These are phyloP conservation scores for Leccinum obscurum DNA, from an alignment of 768 basidiomycete species.

Conservation along the genomic window DNA sequence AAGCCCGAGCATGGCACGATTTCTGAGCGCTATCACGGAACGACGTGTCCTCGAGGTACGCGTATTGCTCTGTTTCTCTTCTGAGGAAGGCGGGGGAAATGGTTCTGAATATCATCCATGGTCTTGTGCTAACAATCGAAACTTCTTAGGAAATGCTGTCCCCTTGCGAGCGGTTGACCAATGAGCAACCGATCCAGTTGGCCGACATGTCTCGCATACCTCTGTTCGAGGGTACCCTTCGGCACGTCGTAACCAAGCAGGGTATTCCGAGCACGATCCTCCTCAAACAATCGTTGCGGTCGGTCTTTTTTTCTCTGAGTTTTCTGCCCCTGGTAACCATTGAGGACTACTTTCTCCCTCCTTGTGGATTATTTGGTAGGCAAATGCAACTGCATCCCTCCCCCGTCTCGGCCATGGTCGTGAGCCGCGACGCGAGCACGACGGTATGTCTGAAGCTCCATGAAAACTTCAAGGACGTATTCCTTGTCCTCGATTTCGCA, in stretches of 20 bases:
- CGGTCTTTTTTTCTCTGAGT: not conserved
- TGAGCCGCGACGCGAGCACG: constrained; percentile 65
- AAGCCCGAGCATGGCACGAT: constrained; percentile 6
- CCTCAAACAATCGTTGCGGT: constrained; percentile 34
- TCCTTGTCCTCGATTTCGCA: constrained; percentile 63
- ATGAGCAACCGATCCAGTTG: constrained; percentile 45
- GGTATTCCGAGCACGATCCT: constrained; percentile 36
- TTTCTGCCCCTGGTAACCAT: not conserved
- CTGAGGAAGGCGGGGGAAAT: not conserved
- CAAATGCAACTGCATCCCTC: constrained; percentile 21
- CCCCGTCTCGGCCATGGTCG: constrained; percentile 40
- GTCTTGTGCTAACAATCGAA: constrained; percentile 3
- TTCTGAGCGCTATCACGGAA: constrained; percentile 16
- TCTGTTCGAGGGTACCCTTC: constrained; percentile 44
- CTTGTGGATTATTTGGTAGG: constrained; percentile 15
- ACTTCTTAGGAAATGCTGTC: constrained; percentile 47
- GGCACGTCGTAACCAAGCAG: constrained; percentile 36
- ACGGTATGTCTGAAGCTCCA: constrained; percentile 46
- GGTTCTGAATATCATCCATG: not conserved
- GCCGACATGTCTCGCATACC: constrained; percentile 52
- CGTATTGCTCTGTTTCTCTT: not conserved
- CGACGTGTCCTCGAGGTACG: constrained; percentile 24
- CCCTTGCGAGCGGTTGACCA: constrained; percentile 52
- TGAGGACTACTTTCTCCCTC: not conserved
- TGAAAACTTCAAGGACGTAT: constrained; percentile 36